phyloP scores from a whole-genome alignment of 2,329 filamentous ascomycete genomes.

The Leptographium radiaticola region DNA sequence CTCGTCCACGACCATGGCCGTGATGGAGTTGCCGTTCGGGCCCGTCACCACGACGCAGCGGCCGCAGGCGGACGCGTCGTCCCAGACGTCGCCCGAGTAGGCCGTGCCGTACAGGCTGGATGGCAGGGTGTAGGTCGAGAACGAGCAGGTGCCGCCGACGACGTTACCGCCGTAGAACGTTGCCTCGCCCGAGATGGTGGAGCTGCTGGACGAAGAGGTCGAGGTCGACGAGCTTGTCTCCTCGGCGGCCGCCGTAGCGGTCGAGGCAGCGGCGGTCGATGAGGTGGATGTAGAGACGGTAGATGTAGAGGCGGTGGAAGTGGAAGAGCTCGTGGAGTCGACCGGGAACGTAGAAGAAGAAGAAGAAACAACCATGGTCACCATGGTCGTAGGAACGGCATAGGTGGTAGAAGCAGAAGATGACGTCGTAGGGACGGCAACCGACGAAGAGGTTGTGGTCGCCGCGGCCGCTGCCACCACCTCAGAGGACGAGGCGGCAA shows the following conservation, averaged over 20 bases:
- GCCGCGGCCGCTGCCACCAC: not conserved
- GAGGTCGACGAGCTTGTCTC: not conserved
- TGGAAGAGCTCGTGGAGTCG: not conserved
- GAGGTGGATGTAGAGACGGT: not conserved
- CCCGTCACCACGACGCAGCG: constrained; percentile 47
- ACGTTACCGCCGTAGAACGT: constrained; percentile 45
- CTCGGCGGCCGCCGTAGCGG: not conserved
- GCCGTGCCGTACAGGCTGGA: constrained; percentile 47
- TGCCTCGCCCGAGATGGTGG: constrained; percentile 23
- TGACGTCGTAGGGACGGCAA: too few species aligned
- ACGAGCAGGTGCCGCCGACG: constrained; percentile 48
- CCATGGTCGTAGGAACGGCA: not conserved
- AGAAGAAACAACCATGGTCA: not conserved
- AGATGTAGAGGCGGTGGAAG: not conserved
- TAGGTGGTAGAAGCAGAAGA: not conserved
- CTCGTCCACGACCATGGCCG: constrained; percentile 46
- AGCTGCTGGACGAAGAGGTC: not conserved
- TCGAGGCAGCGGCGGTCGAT: not conserved
- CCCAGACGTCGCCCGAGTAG: constrained; percentile 45
- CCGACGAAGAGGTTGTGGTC: not conserved
- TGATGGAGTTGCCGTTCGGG: constrained; percentile 38
- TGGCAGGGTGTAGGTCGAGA: constrained; percentile 49
- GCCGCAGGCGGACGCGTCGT: constrained; percentile 42
- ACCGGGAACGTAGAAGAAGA: not conserved
- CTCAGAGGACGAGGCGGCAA: not conserved